Evolutionary conservation across 2,329 filamentous ascomycete genomes (phyloP).

Genomic region (Zasmidium angulare): DNA sequence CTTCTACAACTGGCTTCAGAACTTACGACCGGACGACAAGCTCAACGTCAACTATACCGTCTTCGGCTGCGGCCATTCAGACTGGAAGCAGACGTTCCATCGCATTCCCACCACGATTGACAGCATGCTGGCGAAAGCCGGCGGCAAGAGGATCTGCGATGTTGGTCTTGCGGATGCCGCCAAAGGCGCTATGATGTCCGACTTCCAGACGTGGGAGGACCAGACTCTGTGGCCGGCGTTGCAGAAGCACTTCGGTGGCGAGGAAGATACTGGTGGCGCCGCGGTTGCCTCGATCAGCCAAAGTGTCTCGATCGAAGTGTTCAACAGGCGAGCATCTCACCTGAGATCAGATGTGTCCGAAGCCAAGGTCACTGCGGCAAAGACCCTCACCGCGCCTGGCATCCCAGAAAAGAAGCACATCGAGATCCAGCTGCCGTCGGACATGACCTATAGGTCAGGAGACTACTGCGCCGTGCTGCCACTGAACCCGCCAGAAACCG

Average conservation of each 20-base stretch:
- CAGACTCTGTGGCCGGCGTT: constrained; percentile 55
- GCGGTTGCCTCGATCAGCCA: constrained; percentile 21
- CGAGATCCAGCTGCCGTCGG: constrained; percentile 45
- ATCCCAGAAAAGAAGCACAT: constrained; percentile 59
- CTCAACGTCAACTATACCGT: constrained; percentile 64
- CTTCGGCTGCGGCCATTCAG: constrained; percentile 65
- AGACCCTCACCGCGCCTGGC: constrained; percentile 51
- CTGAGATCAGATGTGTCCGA: constrained; percentile 65
- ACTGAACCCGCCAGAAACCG: constrained; percentile 62
- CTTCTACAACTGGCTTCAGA: constrained; percentile 67
- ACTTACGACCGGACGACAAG: constrained; percentile 48
- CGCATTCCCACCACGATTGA: constrained; percentile 65
- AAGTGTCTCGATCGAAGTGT: constrained; percentile 54
- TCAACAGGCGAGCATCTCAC: constrained; percentile 55
- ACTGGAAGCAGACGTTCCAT: constrained; percentile 65
- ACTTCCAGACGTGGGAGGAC: constrained; percentile 69
- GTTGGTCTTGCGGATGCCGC: constrained; percentile 62
- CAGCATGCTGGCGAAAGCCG: constrained; percentile 50
- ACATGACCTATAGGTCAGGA: constrained; percentile 65
- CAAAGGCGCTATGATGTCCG: constrained; percentile 64
- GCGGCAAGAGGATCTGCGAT: constrained; percentile 50
- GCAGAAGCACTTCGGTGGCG: constrained; percentile 37
- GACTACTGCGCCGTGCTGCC: constrained; percentile 70
- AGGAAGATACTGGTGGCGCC: constrained; percentile 11
- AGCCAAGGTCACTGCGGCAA: constrained; percentile 57